Conservation (phyloP, 2,329 filamentous ascomycete species). For the Aspergillaceae sp. region DNA sequence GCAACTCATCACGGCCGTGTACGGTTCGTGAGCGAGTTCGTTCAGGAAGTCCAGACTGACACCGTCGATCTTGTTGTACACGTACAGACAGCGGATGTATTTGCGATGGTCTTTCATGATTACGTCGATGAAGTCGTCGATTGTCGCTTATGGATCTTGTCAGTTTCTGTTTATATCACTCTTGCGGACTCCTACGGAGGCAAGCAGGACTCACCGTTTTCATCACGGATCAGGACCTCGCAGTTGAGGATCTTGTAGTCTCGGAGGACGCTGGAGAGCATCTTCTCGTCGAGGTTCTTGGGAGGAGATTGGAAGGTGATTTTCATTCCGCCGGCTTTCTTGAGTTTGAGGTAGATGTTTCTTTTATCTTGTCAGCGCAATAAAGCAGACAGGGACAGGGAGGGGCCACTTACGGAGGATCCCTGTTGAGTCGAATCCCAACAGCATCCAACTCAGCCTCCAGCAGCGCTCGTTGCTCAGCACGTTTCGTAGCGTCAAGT, state of each 20-base stretch:
- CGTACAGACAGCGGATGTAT: constrained; percentile 90
- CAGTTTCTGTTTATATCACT: not conserved
- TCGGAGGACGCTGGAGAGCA: constrained; percentile 92
- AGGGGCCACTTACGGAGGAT: constrained; percentile 61
- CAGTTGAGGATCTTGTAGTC: constrained; percentile 99
- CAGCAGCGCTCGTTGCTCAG: constrained; percentile 79
- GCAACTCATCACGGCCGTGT: constrained; percentile 96
- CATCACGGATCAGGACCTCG: constrained; percentile 90
- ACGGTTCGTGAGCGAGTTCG: constrained; percentile 78
- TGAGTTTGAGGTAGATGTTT: constrained; percentile 94
- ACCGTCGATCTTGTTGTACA: constrained; percentile 99
- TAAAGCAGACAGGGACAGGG: too few relatives aligned
- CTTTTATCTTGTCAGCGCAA: constrained; percentile 34
- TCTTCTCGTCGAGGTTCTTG: constrained; percentile 90
- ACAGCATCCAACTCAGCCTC: constrained; percentile 93
- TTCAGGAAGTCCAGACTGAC: constrained; percentile 91
- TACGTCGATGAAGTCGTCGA: constrained; percentile 97
- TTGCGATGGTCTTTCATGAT: constrained; percentile 99
- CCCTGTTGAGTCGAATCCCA: constrained; percentile 83
- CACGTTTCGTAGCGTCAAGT: constrained; percentile 90
- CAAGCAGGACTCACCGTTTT: constrained; percentile 50
- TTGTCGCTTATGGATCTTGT: constrained; percentile 52
- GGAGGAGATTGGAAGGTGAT: constrained; percentile 89
- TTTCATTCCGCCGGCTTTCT: constrained; percentile 97
- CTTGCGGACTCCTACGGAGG: not conserved